Evolutionary conservation across 257 asterid genomes (phyloP), one percentile per base, ranked within the genome.

Genomic region (Vinca minor): DNA sequence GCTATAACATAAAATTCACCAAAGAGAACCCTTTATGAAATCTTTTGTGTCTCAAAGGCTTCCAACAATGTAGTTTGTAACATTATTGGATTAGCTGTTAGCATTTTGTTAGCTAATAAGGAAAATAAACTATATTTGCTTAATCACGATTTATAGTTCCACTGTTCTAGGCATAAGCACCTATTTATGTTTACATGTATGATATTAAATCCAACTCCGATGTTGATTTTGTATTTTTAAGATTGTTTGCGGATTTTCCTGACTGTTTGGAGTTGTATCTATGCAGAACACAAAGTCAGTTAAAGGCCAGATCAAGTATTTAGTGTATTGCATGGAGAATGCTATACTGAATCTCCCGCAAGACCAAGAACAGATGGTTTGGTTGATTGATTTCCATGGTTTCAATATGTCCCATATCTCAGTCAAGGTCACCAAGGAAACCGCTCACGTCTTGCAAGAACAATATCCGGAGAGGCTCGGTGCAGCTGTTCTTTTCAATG

Each of bases 391-490:
- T 79, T 93, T 93, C 76, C 89, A 81, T 50, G 95, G 97, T 34
- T 93, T 83, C 76, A 82, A 55, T 64, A 7, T 87, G 78, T 83
- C 96, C 28, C 52, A 87, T 53, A 75, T 93, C 56, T 93, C 97
- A 2, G 62, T 93, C 80, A 89, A 76, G 78, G 88, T 84, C 25
- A 89, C 97, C 1, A 78, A 82, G 49, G 97, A 93, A 79, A 89
- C 99, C 0, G 97, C 99, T 28, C 77, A 71, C 67, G 87, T 93
- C 56, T 81, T 93, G 73, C 97, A 93, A 79, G 96, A 85, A 66
- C 92, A 76, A 70, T 93, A 87, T 76, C 99, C 97, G 0, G 97
- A 93, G 85, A 93, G 99, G 75, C 96, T 93, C 5, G 97, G 96
- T 5, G 48, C 80, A n/a, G 97, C 99, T n/a, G 79, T 93, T 70